phyloP scores from a whole-genome alignment of 148 eudicot species.

The Beta vulgaris region DNA sequence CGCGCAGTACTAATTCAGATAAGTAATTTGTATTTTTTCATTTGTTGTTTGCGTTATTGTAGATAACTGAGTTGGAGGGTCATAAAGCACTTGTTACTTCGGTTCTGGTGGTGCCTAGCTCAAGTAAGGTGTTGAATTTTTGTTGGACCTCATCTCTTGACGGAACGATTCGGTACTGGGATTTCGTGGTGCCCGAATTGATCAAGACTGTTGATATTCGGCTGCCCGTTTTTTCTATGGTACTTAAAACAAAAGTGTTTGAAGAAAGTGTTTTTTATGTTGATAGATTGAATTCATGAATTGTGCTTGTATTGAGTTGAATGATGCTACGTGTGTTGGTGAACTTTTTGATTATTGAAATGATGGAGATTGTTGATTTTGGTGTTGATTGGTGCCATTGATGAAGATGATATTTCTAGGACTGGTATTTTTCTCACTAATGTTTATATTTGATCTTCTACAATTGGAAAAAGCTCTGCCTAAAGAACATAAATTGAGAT shows the following conservation, averaged over 20 bases:
- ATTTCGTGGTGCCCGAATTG: constrained; percentile 58
- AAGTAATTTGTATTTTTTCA: not conserved
- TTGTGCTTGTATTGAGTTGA: not conserved
- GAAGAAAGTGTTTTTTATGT: not conserved
- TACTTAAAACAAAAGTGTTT: not conserved
- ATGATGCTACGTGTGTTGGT: not conserved
- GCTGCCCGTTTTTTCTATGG: constrained; percentile 77
- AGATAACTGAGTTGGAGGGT: constrained; percentile 81
- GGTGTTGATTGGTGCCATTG: not conserved
- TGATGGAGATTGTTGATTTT: not conserved
- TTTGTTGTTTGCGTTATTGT: not conserved
- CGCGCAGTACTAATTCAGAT: too few relatives aligned
- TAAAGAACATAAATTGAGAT: too few relatives aligned
- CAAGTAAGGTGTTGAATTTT: constrained; percentile 49
- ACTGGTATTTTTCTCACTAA: too few relatives aligned
- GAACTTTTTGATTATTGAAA: not conserved
- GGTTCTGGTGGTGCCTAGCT: constrained; percentile 62
- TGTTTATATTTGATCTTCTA: too few relatives aligned
- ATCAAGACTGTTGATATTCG: constrained; percentile 57
- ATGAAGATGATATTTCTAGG: too few relatives aligned
- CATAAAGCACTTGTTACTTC: constrained; percentile 73
- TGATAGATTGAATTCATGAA: not conserved
- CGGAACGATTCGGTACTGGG: constrained; percentile 86
- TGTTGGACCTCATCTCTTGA: constrained; percentile 94
- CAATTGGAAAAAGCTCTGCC: too few relatives aligned